Percentiles rank a stretch among this genome's conserved stretches.
These are phyloP conservation scores for Fusarium albosuccineum DNA, from an alignment of 2,329 filamentous ascomycete species.

Conservation along the genomic window DNA sequence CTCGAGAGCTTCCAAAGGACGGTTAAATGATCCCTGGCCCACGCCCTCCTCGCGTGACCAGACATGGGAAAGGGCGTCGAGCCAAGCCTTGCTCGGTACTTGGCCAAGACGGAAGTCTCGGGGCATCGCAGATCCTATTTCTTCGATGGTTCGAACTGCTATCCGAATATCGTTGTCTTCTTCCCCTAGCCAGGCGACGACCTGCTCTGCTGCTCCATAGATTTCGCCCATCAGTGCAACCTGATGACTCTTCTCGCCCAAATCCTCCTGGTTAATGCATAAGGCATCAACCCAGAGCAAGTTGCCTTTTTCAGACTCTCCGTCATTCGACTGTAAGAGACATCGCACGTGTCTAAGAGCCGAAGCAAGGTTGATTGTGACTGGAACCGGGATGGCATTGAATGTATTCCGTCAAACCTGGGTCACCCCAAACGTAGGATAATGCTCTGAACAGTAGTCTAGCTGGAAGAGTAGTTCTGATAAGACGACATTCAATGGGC, in stretches of 20 bases:
- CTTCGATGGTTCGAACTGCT: constrained; percentile 3
- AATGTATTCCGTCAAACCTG: neutral
- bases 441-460: neutral
- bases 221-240: constrained; percentile 1
- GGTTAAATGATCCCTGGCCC: neutral
- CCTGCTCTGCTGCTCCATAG: neutral
- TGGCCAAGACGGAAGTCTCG: neutral
- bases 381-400: neutral
- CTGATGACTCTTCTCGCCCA: constrained; percentile 2
- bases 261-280: neutral
- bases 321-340: neutral
- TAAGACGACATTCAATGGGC: neutral
- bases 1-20: neutral
- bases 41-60: constrained; percentile 1
- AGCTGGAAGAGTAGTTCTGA: neutral
- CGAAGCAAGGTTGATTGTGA: constrained; percentile 3
- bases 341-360: neutral
- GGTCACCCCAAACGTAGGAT: neutral
- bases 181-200: constrained; percentile 1
- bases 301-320: neutral
- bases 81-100: neutral
- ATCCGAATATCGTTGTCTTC: neutral
- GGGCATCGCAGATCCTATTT: constrained; percentile 3
- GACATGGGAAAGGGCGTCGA: neutral
- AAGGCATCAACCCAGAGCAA: neutral